Evolutionary conservation across 2,329 filamentous ascomycete species (phyloP).

Genomic region (Trichoderma guizhouense): DNA sequence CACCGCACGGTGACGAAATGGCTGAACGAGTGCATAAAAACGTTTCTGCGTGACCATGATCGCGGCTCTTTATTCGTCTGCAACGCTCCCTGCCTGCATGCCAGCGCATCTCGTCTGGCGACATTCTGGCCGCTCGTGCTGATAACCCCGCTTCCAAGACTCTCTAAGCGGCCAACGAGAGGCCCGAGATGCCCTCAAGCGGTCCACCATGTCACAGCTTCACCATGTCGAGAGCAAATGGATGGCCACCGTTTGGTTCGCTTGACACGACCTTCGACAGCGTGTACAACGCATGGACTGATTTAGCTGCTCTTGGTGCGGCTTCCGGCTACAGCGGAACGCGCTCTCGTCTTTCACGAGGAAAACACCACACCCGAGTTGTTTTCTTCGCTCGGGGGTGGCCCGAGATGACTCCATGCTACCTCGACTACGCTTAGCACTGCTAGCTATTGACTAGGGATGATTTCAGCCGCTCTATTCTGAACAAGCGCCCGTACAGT

Average conservation of each 20-base stretch:
- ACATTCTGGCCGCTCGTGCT: slow-evolving; percentile 13
- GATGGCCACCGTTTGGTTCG: slow-evolving; percentile 10
- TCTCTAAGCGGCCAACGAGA: slow-evolving; percentile 11
- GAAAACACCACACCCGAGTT: slow-evolving; percentile 6
- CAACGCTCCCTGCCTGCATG: slow-evolving; percentile 18
- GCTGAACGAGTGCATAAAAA: slow-evolving; percentile 11
- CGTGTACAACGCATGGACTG: slow-evolving; percentile 16
- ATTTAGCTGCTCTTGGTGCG: slow-evolving; percentile 8
- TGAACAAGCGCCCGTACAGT: neutral
- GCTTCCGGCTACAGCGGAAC: slow-evolving; percentile 3
- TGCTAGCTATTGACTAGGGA: neutral
- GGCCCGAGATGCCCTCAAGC: slow-evolving; percentile 8
- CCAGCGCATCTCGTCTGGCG: slow-evolving; percentile 18
- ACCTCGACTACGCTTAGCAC: neutral
- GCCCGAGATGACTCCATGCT: neutral
- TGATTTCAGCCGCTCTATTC: neutral
- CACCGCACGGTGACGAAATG: slow-evolving; percentile 12
- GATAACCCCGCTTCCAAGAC: slow-evolving; percentile 15
- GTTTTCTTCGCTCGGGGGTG: slow-evolving; percentile 8
- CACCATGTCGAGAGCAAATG: neutral
- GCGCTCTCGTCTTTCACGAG: neutral
- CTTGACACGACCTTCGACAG: slow-evolving; percentile 11
- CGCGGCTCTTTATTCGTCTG: slow-evolving; percentile 14
- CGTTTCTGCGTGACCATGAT: slow-evolving; percentile 15
- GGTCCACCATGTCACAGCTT: slow-evolving; percentile 18